Percentiles rank a stretch among this genome's conserved stretches.
phyloP scores from a whole-genome alignment of 768 basidiomycete species.

The Hericium erinaceus region DNA sequence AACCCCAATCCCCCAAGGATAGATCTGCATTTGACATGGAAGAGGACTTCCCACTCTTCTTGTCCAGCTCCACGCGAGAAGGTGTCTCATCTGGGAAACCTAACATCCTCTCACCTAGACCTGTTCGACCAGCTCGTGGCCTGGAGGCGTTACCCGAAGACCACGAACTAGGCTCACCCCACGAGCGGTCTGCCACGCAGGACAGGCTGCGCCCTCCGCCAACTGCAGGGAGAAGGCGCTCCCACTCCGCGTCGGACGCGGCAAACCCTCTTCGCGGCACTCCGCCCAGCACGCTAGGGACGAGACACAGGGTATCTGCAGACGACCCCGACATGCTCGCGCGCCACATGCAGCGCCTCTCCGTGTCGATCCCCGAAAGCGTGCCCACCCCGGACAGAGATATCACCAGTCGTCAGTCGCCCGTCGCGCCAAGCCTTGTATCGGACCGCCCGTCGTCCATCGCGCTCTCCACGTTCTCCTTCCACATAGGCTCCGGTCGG shows the following conservation, averaged over 20 bases:
- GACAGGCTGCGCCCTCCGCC: neutral
- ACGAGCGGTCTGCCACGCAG: constrained; percentile 4
- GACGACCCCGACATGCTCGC: neutral
- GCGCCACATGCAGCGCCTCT: neutral
- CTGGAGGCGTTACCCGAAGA: constrained; percentile 47
- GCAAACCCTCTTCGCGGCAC: neutral
- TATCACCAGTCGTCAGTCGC: neutral
- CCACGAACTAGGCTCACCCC: constrained; percentile 26
- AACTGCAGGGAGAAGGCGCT: constrained; percentile 15
- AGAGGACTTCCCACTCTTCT: constrained; percentile 13
- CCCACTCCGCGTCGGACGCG: constrained; percentile 13
- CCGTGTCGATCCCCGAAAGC: neutral
- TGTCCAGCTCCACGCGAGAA: constrained; percentile 10
- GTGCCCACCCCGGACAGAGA: neutral
- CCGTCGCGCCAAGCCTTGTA: constrained; percentile 4
- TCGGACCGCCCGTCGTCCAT: constrained; percentile 16
- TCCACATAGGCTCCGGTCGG: constrained; percentile 9
- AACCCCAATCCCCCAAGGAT: neutral
- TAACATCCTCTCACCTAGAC: constrained; percentile 10
- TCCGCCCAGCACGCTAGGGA: too few relatives aligned
- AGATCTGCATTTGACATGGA: constrained; percentile 7
- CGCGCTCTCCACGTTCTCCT: constrained; percentile 16
- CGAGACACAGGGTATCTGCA: too few relatives aligned
- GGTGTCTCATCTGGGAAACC: constrained; percentile 6
- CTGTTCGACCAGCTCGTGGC: neutral